Percentiles rank a stretch among this genome's conserved stretches.
These are phyloP conservation scores for Incumbomyces lentus DNA, from an alignment of 2,329 filamentous ascomycete genomes.

Conservation along the genomic window DNA sequence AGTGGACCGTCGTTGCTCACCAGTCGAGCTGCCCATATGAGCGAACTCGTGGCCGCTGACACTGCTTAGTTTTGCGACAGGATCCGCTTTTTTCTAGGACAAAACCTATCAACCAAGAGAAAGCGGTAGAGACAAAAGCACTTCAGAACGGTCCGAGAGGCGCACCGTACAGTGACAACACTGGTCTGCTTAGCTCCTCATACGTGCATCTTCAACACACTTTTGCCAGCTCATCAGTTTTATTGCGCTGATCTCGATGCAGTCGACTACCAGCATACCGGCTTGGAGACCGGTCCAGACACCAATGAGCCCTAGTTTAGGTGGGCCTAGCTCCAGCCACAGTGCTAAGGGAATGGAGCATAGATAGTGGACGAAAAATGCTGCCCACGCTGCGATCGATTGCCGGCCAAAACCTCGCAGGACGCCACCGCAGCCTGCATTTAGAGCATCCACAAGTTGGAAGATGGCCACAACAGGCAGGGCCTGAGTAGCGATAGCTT, in stretches of 20 bases:
- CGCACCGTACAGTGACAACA: not conserved
- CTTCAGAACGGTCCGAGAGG: not conserved
- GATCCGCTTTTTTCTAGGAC: no score
- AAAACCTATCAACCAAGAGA: no score
- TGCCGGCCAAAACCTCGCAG: conserved; percentile 69
- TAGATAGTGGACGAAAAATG: conserved; percentile 64
- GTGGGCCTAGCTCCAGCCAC: conserved; percentile 9
- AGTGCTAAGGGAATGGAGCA: conserved; percentile 36
- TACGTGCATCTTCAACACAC: conserved; percentile 10
- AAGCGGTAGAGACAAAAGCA: not conserved
- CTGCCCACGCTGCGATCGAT: conserved; percentile 68
- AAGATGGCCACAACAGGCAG: conserved; percentile 66
- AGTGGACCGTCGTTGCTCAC: no score
- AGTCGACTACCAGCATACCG: conserved; percentile 3
- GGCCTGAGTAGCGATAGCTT: conserved; percentile 49
- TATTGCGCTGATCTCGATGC: conserved; percentile 4
- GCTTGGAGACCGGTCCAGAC: conserved; percentile 9
- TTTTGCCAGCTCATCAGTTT: conserved; percentile 10
- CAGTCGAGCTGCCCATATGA: no score
- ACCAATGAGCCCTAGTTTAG: conserved; percentile 8
- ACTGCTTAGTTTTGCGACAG: no score
- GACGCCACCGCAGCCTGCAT: conserved; percentile 61
- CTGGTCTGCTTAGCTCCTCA: not conserved
- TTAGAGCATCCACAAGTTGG: conserved; percentile 66
- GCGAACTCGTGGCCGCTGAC: no score